Evolutionary conservation across 2,329 filamentous ascomycete species (phyloP).

Genomic region (Lecanicillium sp.): DNA sequence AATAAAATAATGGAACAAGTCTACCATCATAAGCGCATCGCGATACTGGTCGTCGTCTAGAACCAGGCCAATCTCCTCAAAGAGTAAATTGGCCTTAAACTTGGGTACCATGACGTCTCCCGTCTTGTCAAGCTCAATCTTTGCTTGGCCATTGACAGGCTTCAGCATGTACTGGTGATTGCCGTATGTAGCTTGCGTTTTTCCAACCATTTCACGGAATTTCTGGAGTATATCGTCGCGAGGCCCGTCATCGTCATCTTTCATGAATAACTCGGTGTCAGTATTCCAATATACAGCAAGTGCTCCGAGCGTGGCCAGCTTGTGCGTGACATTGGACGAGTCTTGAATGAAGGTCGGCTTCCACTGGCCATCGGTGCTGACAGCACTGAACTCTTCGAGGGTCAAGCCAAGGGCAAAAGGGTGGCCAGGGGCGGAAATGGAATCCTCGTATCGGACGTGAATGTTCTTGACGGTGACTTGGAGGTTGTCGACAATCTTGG

Average conservation of each 20-base stretch:
- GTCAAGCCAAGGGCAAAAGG: conserved; percentile 91
- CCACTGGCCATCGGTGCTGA: conserved; percentile 94
- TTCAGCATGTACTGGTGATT: conserved; percentile 91
- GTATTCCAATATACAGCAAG: conserved; percentile 98
- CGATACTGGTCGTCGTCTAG: conserved; percentile 96
- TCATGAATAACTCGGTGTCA: conserved; percentile 65
- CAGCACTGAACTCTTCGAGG: conserved; percentile 90
- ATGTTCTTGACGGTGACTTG: conserved; percentile 98
- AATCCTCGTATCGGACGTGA: conserved; percentile 95
- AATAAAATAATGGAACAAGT: conserved; percentile 97
- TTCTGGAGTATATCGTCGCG: conserved; percentile 71
- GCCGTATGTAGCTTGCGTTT: conserved; percentile 47
- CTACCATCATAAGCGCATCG: conserved; percentile 94
- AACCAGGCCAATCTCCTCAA: conserved; percentile 97
- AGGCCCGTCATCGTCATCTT: conserved; percentile 48
- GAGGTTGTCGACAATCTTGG: conserved; percentile 96
- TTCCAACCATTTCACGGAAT: conserved; percentile 74
- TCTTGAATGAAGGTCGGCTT: conserved; percentile 93
- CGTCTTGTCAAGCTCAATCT: conserved; percentile 91
- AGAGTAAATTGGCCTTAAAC: conserved; percentile 83
- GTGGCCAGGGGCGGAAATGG: conserved; percentile 88
- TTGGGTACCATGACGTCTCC: conserved; percentile 72
- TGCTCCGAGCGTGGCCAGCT: conserved; percentile 83
- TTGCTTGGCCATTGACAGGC: conserved; percentile 90
- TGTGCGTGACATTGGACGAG: conserved; percentile 75